Percentiles rank a stretch among this genome's conserved stretches.
Conservation (phyloP, 73 alveolate genomes). For the Paramecium pentaurelia region DNA sequence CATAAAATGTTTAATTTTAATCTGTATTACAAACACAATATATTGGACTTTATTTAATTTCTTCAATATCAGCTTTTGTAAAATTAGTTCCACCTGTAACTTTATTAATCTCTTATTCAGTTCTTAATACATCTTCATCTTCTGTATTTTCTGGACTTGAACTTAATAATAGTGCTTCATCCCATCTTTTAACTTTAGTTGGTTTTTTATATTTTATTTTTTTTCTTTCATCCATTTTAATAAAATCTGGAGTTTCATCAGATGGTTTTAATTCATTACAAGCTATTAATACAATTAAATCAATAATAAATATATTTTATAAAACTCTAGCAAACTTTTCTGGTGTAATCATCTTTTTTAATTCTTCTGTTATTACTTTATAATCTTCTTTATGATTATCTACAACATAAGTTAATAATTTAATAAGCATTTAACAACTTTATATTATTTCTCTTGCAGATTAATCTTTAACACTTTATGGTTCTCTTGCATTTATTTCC, state of each 20-base stretch:
- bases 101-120: not conserved
- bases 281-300: not conserved
- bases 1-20: slow-evolving; percentile 25
- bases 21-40: slow-evolving; percentile 6
- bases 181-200: slow-evolving; percentile 26
- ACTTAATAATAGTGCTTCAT: not conserved
- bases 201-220: not conserved
- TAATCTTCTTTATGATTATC: not conserved
- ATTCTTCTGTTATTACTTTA: not conserved
- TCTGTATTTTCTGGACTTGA: not conserved
- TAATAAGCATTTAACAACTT: not conserved
- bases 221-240: not conserved
- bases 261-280: not conserved
- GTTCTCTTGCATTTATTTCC: not conserved
- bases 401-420: not conserved
- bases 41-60: not conserved
- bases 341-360: not conserved
- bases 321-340: not conserved
- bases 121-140: not conserved
- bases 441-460: not conserved
- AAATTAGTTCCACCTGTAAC: not conserved
- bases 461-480: not conserved
- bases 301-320: not conserved
- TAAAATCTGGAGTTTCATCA: not conserved
- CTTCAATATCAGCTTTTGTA: not conserved